phyloP scores from a whole-genome alignment of 768 basidiomycete species.

The Ramaria rubella region DNA sequence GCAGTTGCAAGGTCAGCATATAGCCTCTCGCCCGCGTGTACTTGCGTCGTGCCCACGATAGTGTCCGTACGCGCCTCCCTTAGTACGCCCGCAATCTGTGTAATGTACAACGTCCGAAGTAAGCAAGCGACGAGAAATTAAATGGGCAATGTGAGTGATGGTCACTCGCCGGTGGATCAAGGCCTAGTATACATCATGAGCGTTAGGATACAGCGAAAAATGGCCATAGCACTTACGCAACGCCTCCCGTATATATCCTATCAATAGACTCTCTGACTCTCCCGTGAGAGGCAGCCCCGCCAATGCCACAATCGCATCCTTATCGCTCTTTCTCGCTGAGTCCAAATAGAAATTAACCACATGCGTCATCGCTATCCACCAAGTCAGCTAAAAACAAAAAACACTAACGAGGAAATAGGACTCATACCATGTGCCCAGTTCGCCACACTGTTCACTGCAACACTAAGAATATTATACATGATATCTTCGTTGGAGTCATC shows the following conservation, averaged over 20 bases:
- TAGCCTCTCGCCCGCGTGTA: constrained; percentile 47
- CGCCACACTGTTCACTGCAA: constrained; percentile 60
- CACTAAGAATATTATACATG: constrained; percentile 65
- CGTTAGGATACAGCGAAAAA: neutral
- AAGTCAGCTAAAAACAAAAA: neutral
- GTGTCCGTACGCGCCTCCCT: constrained; percentile 45
- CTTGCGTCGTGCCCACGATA: constrained; percentile 32
- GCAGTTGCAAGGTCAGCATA: constrained; percentile 59
- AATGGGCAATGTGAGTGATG: too few relatives aligned
- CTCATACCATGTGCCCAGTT: constrained; percentile 63
- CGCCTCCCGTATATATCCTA: constrained; percentile 62
- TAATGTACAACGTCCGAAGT: constrained; percentile 31
- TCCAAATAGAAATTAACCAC: constrained; percentile 60
- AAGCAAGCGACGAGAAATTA: constrained; percentile 54
- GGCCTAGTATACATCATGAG: constrained; percentile 40
- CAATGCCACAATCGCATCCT: constrained; percentile 22
- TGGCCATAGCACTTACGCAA: constrained; percentile 48
- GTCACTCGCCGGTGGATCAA: constrained; percentile 45
- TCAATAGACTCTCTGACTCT: constrained; percentile 33
- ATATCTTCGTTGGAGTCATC: constrained; percentile 39
- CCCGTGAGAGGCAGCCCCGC: constrained; percentile 25
- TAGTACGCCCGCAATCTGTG: constrained; percentile 13
- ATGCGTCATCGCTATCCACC: constrained; percentile 52
- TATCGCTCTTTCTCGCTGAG: constrained; percentile 29
- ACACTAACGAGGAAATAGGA: constrained; percentile 3